Percentiles rank a stretch among this genome's conserved stretches.
These are phyloP conservation scores for Entonaema liquescens DNA, from an alignment of 495 filamentous ascomycete genomes.

Conservation along the genomic window DNA sequence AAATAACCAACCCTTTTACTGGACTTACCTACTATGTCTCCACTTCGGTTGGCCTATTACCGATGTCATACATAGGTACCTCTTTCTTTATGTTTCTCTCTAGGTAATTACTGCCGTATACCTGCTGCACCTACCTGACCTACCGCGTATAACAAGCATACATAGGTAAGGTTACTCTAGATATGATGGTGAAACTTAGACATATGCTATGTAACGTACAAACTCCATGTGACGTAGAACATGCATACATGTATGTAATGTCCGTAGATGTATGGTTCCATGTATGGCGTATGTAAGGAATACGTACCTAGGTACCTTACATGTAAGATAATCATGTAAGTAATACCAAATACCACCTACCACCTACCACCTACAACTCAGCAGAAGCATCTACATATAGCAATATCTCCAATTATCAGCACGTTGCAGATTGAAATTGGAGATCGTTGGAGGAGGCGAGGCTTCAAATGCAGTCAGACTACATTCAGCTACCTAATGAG, in stretches of 20 bases:
- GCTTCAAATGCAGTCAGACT: background rate
- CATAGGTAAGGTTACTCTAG: background rate
- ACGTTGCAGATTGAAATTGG: background rate
- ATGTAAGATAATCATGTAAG: conserved; percentile 1
- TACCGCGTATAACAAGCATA: background rate
- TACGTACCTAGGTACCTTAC: background rate
- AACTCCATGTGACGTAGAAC: background rate
- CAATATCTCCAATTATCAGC: background rate
- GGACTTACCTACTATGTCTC: no score
- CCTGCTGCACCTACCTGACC: background rate
- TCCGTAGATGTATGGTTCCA: no score
- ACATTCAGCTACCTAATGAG: background rate
- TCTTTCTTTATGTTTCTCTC: no score
- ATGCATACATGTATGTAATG: no score
- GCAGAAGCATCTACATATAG: background rate
- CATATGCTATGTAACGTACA: background rate
- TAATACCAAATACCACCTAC: background rate
- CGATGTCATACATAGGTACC: background rate
- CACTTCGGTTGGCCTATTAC: background rate
- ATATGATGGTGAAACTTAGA: background rate
- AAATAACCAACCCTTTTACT: no score
- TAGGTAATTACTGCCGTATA: no score
- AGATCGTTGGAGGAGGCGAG: background rate
- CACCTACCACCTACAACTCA: background rate
- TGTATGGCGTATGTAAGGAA: no score